Conservation (phyloP, 176 grass and related monocot genomes). For the Avena sativa region DNA sequence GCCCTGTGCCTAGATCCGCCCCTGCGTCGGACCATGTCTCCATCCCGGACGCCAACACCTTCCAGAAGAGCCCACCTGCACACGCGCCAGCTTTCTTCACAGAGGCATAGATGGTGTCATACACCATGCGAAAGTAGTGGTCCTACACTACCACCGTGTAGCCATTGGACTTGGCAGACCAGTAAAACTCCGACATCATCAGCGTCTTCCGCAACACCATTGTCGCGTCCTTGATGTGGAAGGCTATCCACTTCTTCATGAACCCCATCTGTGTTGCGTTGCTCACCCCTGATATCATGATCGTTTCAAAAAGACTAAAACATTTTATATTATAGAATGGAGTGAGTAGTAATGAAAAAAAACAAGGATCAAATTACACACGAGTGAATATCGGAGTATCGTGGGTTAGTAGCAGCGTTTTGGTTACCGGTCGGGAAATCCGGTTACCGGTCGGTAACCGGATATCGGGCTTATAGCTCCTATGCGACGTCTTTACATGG, state of each 20-base stretch:
- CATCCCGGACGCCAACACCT: conserved; percentile 78
- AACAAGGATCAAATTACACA: too few relatives aligned
- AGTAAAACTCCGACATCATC: conserved; percentile 74
- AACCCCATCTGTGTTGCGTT: conserved; percentile 57
- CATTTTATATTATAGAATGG: too few relatives aligned
- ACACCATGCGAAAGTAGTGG: conserved; percentile 59
- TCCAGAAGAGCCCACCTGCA: conserved; percentile 74
- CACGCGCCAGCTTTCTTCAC: conserved; percentile 51
- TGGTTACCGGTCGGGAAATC: too few relatives aligned
- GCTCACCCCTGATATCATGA: not conserved
- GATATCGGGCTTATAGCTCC: too few relatives aligned
- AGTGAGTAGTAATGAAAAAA: too few relatives aligned
- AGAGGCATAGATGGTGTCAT: conserved; percentile 55
- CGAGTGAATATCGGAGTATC: too few relatives aligned
- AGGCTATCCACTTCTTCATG: conserved; percentile 65
- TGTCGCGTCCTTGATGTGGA: conserved; percentile 57
- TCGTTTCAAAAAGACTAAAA: too few relatives aligned
- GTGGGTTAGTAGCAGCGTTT: too few relatives aligned
- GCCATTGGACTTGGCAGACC: conserved; percentile 51
- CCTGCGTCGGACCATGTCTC: conserved; percentile 36
- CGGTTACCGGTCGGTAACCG: too few relatives aligned
- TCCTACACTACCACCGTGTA: conserved; percentile 57
- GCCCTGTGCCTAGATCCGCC: too few relatives aligned
- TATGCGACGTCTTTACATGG: too few relatives aligned
- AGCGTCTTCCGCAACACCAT: conserved; percentile 64